Base-by-base conservation (phyloP, 129 eudicot species). In the Flaveria ramosissima region DNA sequence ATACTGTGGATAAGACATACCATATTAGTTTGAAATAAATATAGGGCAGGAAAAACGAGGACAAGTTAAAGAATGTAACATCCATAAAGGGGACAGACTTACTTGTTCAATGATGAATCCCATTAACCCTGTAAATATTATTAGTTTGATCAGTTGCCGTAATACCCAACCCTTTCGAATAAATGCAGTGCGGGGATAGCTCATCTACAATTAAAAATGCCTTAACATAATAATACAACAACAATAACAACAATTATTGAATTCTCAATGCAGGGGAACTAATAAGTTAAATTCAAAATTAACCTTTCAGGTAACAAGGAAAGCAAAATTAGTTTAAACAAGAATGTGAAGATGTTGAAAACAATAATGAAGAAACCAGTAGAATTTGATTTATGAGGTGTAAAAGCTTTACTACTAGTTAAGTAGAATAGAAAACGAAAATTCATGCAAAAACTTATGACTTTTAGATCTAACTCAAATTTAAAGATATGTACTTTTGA, bases 81-180 rank as follows among this genome's bases (percentile, higher is more conserved):
- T 41, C 36, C 72, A 19, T 60, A 13, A 48, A 21, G 27, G 10
- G 50, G 70, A 7, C 46, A 63, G 43, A 14, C 80, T 79, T 67
- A 90, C 98, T 85, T 94, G 98, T 77, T 94, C 98, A 51, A 91
- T 68, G 24, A 94, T 94, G 68, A 94, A 94, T 69, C 96, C 96
- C 98, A 94, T 94, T 23, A 94, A 46, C 67, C 98, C 98, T 61
- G 98, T 91, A 78, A 94, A 91, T 91, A 94, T 86, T 32, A 94
- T 83, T 71, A 94, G 83, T 85, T 94, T 94, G 81, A 94, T 84
- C 81, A 94, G 80, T 78, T 94, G 97, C 5, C 97, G 88, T 75
- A 81, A 79, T 80, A 91, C 96, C 97, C 97, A 94, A 83, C 98
- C 92, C 84, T 89, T 91, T 63, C 98, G 86, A 81, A 91, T 78